These are phyloP conservation scores for Spiromastix sp. DNA, from an alignment of 2,329 filamentous ascomycete species.

Conservation along the genomic window DNA sequence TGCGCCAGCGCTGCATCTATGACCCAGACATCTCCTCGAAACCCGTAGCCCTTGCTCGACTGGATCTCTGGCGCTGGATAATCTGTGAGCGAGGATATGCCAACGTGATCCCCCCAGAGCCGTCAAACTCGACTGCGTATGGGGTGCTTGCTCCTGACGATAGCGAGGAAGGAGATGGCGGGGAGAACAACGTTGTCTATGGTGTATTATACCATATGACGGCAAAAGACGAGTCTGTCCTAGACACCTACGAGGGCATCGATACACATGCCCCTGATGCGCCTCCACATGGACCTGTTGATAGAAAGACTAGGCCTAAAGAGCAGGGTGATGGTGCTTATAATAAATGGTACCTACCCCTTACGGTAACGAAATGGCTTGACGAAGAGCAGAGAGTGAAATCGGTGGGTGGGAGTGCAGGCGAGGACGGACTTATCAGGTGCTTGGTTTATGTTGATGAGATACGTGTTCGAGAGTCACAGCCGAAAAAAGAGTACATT, in stretches of 20 bases:
- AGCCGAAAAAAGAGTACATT: slow-evolving; percentile 30
- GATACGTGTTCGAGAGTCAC: slow-evolving; percentile 20
- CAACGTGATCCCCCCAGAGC: slow-evolving; percentile 19
- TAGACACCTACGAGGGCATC: slow-evolving; percentile 32
- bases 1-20: slow-evolving; percentile 26
- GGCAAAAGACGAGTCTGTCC: slow-evolving; percentile 22
- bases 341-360: slow-evolving; percentile 29
- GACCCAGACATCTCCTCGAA: slow-evolving; percentile 22
- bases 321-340: slow-evolving; percentile 26
- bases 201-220: slow-evolving; percentile 34
- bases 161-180: slow-evolving; percentile 12
- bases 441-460: slow-evolving; percentile 35
- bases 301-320: slow-evolving; percentile 15
- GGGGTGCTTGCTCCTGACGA: slow-evolving; percentile 16
- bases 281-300: slow-evolving; percentile 6
- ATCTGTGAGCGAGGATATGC: slow-evolving; percentile 33
- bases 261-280: slow-evolving; percentile 14
- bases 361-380: slow-evolving; percentile 22
- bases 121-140: background rate
- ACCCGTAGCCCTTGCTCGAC: slow-evolving; percentile 29
- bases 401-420: background rate
- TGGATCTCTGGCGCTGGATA: slow-evolving; percentile 31
- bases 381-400: slow-evolving; percentile 12
- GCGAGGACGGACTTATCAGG: slow-evolving; percentile 10
- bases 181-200: slow-evolving; percentile 22